Conservation (phyloP, 345 rosid species). For the Eutrema japonicum region DNA sequence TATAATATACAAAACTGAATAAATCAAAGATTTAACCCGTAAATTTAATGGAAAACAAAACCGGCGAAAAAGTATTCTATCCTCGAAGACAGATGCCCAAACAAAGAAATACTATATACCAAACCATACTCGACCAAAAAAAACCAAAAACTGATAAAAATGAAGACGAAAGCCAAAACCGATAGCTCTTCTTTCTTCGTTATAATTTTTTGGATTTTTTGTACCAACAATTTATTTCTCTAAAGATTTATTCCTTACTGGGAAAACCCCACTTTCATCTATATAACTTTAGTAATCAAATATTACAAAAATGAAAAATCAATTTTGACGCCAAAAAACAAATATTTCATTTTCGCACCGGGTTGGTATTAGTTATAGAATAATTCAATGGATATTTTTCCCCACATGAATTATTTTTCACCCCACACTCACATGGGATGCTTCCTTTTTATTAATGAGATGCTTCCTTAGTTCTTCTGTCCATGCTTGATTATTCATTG, state of each 20-base stretch:
- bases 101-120: too few relatives aligned
- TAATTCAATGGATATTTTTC: not conserved
- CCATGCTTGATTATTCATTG: conserved; percentile 39
- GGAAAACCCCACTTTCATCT: too few relatives aligned
- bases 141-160: too few relatives aligned
- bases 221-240: not conserved
- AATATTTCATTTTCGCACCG: not conserved
- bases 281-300: not conserved
- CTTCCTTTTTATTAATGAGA: conserved; percentile 29
- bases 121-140: too few relatives aligned
- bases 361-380: conserved; percentile 5
- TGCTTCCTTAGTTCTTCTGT: conserved; percentile 31
- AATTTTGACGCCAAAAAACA: not conserved
- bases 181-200: not conserved
- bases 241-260: too few relatives aligned
- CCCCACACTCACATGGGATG: conserved; percentile 41
- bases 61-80: too few relatives aligned
- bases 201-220: not conserved
- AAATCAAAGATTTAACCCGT: too few relatives aligned
- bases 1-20: too few relatives aligned
- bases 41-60: too few relatives aligned
- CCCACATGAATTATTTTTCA: conserved; percentile 26
- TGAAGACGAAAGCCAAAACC: too few relatives aligned
- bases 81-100: too few relatives aligned
- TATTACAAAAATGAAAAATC: not conserved